Evolutionary conservation across 2,329 filamentous ascomycete genomes (phyloP).

Genomic region (Aspergillus brunneoviolaceus): DNA sequence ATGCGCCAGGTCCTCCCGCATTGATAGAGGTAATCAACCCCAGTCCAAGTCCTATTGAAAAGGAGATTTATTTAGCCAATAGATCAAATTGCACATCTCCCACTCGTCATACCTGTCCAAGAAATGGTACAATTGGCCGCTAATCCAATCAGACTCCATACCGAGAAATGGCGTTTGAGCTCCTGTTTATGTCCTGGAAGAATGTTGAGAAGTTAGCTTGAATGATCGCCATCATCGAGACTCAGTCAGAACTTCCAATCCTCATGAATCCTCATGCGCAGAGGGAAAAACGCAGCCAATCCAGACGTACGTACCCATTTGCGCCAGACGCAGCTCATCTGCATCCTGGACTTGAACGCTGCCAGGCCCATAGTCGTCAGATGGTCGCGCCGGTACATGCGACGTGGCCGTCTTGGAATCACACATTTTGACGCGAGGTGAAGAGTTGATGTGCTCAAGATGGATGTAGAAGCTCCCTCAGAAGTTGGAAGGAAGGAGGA

Average conservation of each 20-base stretch:
- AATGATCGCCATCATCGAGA: no score
- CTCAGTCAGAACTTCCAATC: no score
- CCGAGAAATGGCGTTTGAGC: conserved; percentile 50
- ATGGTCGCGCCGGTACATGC: background rate
- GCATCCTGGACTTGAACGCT: conserved; percentile 30
- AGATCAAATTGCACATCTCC: background rate
- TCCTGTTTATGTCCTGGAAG: conserved; percentile 50
- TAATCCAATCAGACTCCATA: conserved; percentile 50
- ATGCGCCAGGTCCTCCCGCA: conserved; percentile 49
- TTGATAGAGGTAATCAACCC: conserved; percentile 50
- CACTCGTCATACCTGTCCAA: conserved; percentile 39
- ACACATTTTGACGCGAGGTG: conserved; percentile 11
- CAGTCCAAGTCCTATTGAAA: conserved; percentile 37
- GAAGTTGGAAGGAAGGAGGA: background rate
- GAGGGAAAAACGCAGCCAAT: no score
- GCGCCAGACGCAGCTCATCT: conserved; percentile 45
- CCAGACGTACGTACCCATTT: conserved; percentile 44
- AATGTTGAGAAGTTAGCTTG: background rate
- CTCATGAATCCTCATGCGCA: no score
- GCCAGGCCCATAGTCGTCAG: conserved; percentile 4
- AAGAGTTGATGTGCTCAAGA: background rate
- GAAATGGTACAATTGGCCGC: conserved; percentile 54
- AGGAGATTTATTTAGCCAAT: background rate
- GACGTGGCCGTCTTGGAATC: conserved; percentile 8
- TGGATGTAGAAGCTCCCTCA: background rate